Evolutionary conservation across 2,329 filamentous ascomycete species (phyloP).

Genomic region (Byssochlamys sp.): DNA sequence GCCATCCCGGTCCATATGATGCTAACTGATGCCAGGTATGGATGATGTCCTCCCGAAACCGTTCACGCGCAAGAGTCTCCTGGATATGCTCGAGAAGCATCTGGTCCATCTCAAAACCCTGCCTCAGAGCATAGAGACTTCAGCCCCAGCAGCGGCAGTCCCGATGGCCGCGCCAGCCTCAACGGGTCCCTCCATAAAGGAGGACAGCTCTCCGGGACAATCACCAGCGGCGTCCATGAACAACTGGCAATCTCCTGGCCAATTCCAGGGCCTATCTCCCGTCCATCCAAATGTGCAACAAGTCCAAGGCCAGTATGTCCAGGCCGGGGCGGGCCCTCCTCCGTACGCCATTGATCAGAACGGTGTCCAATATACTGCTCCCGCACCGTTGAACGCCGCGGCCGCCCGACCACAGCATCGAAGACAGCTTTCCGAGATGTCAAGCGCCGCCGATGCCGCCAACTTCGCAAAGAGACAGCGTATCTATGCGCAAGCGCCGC

Average conservation of each 20-base stretch:
- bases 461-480: constrained; percentile 50
- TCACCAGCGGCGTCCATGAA: constrained; percentile 50
- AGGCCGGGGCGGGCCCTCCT: constrained; percentile 28
- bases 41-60: constrained; percentile 95
- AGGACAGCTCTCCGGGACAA: constrained; percentile 54
- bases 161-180: constrained; percentile 42
- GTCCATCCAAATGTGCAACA: constrained; percentile 40
- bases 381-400: constrained; percentile 26
- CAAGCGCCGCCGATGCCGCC: constrained; percentile 43
- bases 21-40: constrained; percentile 58
- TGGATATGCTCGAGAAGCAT: constrained; percentile 79
- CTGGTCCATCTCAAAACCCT: constrained; percentile 71
- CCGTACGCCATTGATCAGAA: constrained; percentile 32
- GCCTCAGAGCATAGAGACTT: constrained; percentile 45
- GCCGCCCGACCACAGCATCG: constrained; percentile 37
- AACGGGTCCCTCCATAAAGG: constrained; percentile 49
- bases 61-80: constrained; percentile 80
- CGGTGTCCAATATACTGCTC: constrained; percentile 30
- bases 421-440: constrained; percentile 53
- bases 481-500: constrained; percentile 42
- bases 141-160: constrained; percentile 26
- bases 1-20: constrained; percentile 4
- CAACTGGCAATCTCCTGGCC: constrained; percentile 56
- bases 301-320: constrained; percentile 35
- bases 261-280: constrained; percentile 49